Evolutionary conservation across 2,329 filamentous ascomycete genomes (phyloP), one percentile per base, ranked within the genome.

Genomic region (Pseudophaeomoniella oleicola): DNA sequence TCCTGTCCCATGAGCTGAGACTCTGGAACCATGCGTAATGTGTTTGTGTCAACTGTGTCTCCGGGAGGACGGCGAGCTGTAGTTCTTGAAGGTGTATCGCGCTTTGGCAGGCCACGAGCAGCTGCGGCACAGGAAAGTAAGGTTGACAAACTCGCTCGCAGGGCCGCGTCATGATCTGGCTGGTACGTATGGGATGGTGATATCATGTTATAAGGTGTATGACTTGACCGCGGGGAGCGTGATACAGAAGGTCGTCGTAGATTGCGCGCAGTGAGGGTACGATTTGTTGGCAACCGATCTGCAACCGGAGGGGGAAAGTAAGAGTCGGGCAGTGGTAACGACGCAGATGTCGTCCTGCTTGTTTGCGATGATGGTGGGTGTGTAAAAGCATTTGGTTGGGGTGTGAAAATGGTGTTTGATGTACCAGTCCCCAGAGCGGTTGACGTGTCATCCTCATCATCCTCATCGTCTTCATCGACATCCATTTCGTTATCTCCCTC

Each of bases 91-190:
- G 32, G 18, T 5, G 32, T 11, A 19, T 31, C 18, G 14, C n/a
- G 37, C 52, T 90, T 94, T 1, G 80, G 75, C 12, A 90, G 65
- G 3, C 81, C 81, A 31, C 90, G 74, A 2, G 88, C 90, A 0
- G 88, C 90, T 3, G 87, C 86, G 0, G 86, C 88, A 50, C 85
- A 93, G n/a, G 88, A 94, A 10, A 98, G 72, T 10, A 98, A 70
- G 0, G 90, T 96, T 1, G 86, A 94, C n/a, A 98, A 69, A 34
- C 85, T 94, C 14, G 90, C 86, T 19, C 90, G 78, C 9, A 98
- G 69, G 2, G 86, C 90, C 18, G 86, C 90, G 49, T 98, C 90
- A 49, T 96, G 87, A 48, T 96, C 86, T 34, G 83, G 78, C 47
- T 85, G 83, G 48, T 83, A 75, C 3, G 75, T 73, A 19, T 22